These are phyloP conservation scores for Zalerion maritima DNA, from an alignment of 495 filamentous ascomycete genomes.

Conservation along the genomic window DNA sequence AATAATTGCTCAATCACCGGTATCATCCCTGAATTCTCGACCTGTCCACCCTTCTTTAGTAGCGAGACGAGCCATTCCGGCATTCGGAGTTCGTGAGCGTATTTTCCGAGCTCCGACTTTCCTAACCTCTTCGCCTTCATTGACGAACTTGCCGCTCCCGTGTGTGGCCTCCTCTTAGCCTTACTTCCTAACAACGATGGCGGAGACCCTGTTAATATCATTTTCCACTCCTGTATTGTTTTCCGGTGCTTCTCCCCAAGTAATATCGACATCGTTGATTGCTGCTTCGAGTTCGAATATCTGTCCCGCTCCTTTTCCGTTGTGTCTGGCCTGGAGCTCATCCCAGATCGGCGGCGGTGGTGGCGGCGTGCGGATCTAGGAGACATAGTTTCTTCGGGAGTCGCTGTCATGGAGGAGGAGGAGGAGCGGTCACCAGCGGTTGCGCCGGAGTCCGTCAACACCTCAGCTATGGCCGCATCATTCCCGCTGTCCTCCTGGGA, in stretches of 20 bases:
- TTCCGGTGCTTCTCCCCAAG: constrained; percentile 3
- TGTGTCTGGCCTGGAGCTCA: constrained; percentile 1
- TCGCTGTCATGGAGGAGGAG: too few species aligned
- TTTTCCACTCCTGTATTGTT: constrained; percentile 9
- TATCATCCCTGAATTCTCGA: constrained; percentile 49
- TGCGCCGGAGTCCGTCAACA: constrained; percentile 5
- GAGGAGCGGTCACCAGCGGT: constrained; percentile 3
- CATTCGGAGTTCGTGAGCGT: constrained; percentile 82
- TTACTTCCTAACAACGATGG: constrained; percentile 5
- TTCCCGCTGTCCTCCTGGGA: constrained; percentile 42
- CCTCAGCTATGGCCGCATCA: constrained; percentile 8
- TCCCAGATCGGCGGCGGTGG: not conserved
- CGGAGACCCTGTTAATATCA: constrained; percentile 13
- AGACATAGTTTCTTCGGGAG: too few species aligned
- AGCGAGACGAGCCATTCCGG: constrained; percentile 59
- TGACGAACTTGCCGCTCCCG: constrained; percentile 3
- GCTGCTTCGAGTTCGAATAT: too few species aligned
- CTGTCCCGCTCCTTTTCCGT: constrained; percentile 3
- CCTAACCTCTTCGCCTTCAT: constrained; percentile 7
- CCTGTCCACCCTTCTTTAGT: constrained; percentile 48
- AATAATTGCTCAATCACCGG: constrained; percentile 59
- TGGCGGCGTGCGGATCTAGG: too few species aligned
- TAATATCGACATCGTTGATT: too few species aligned
- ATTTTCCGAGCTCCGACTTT: constrained; percentile 60
- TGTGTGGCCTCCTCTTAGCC: constrained; percentile 1